phyloP scores from a whole-genome alignment of 495 filamentous ascomycete genomes.

The Polyplosphaeria fusca region DNA sequence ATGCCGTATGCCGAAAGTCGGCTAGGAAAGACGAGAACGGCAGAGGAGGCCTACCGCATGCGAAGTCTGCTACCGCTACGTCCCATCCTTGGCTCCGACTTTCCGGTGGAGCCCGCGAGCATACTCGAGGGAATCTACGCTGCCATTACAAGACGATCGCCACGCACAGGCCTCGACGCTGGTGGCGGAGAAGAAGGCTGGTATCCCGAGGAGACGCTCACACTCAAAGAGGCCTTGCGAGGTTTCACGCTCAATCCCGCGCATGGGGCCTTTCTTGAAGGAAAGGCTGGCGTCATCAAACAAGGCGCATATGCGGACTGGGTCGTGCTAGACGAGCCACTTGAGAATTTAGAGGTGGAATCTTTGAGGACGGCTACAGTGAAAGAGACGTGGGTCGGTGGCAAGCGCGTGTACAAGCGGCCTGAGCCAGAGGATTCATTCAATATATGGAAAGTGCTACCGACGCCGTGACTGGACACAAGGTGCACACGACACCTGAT shows the following conservation, averaged over 20 bases:
- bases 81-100: constrained; percentile 59
- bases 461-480: too few species aligned
- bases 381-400: constrained; percentile 63
- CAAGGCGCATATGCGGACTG: constrained; percentile 59
- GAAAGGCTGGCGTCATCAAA: constrained; percentile 51
- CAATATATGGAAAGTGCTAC: too few species aligned
- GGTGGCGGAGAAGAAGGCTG: constrained; percentile 49
- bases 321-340: constrained; percentile 55
- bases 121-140: constrained; percentile 62
- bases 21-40: constrained; percentile 51
- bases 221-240: constrained; percentile 50
- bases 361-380: constrained; percentile 50
- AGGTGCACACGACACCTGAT: too few species aligned
- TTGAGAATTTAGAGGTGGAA: constrained; percentile 45
- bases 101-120: constrained; percentile 62
- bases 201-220: constrained; percentile 53
- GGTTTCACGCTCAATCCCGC: constrained; percentile 56
- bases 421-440: neutral
- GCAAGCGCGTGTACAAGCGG: constrained; percentile 43
- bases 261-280: constrained; percentile 49
- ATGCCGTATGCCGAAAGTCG: constrained; percentile 56
- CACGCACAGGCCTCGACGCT: constrained; percentile 48
- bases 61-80: constrained; percentile 46
- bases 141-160: constrained; percentile 54
- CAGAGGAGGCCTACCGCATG: constrained; percentile 57